Base-by-base conservation (phyloP, 1,284 basidiomycete genomes). In the Puccinia coronata region DNA sequence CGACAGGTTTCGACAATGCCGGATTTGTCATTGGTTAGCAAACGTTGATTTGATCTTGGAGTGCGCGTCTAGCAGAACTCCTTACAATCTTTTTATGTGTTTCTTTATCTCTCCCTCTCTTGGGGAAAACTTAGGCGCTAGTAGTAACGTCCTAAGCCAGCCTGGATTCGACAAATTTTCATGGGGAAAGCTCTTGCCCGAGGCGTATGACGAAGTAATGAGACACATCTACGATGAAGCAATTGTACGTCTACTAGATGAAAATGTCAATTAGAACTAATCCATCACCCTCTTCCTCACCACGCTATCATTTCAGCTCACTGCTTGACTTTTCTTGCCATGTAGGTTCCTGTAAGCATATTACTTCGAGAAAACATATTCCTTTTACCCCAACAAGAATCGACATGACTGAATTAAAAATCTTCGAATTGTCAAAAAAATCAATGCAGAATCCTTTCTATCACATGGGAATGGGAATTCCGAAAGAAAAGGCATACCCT, bases 1-100 rank as follows among this genome's bases (percentile, higher is more conserved):
- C n/a, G 2, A 69, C n/a, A 69, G 76, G 76, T 23, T 79, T 79
- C n/a, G 76, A 79, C 49, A 70, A 79, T 57, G 76, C 76, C 3
- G 76, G 76, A 55, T 79, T 67, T 55, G 51, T 79, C 18, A 69
- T 70, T 25, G 43, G 65, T 79, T 43, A 39, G 65, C 23, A 25
- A 34, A 41, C 41, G n/a, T 3, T 28, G 39, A 18, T 74, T 55
- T 41, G 25, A n/a, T 28, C 25, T n/a, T 47, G 47, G 23, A 18
- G 49, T n/a, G 12, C 18, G 25, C 51, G 14, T n/a, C 9, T 25
- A 70, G 9, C 16, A 70, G 61, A 25, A 9, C 6, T 31, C 16
- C 67, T 49, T 3, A 70, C 28, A 14, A 23, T 6, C 16, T 70
- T 65, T 20, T 31, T 39, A n/a, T n/a, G n/a, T n/a, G n/a, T n/a